Conservation (phyloP, 768 basidiomycete genomes). For the Pleurotus giganteus region DNA sequence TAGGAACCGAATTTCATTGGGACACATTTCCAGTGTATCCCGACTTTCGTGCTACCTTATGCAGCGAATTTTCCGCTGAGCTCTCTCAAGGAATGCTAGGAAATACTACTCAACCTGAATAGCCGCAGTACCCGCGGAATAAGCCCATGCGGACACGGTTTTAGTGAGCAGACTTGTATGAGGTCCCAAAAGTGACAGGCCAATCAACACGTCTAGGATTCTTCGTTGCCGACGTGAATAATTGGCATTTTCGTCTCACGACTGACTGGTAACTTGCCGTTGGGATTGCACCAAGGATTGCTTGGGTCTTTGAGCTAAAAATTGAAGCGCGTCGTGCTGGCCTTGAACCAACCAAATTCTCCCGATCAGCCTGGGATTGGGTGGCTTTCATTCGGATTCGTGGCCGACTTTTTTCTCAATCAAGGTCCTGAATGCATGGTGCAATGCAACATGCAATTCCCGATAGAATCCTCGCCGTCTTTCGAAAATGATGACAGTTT, state of each 20-base stretch:
- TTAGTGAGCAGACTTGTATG: background rate
- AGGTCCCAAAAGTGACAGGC: background rate
- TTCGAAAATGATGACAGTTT: conserved; percentile 4
- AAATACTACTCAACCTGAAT: background rate
- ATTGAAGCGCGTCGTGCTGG: background rate
- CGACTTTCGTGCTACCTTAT: too few relatives aligned
- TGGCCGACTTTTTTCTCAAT: background rate
- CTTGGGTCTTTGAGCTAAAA: conserved; percentile 3
- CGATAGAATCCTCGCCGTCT: conserved; percentile 2
- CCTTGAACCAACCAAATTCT: background rate
- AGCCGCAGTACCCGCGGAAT: background rate
- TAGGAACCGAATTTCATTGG: background rate
- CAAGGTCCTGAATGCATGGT: conserved; percentile 2
- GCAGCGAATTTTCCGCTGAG: background rate
- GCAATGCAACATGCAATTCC: conserved; percentile 1
- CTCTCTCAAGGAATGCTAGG: background rate
- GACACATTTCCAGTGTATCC: too few relatives aligned
- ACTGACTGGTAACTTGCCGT: background rate
- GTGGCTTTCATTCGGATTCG: background rate
- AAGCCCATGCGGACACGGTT: background rate
- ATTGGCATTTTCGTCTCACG: background rate
- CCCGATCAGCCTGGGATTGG: conserved; percentile 1
- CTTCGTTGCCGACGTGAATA: background rate
- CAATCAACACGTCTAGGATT: background rate
- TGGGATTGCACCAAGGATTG: background rate